These are phyloP conservation scores for Tremella mesenterica DNA, from an alignment of 768 basidiomycete genomes.

Conservation along the genomic window DNA sequence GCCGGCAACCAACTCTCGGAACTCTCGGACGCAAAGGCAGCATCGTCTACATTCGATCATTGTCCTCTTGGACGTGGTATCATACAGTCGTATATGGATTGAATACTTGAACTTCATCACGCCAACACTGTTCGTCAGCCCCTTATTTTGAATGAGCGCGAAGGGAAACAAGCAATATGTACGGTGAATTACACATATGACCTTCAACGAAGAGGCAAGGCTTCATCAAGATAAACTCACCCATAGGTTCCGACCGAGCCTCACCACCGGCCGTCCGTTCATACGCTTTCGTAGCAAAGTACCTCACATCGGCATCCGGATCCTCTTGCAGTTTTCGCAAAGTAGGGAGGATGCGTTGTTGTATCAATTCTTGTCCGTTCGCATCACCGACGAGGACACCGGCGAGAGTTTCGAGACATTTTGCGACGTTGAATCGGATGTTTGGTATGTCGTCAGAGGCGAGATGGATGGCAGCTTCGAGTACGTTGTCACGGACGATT, in stretches of 20 bases:
- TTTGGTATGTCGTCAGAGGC: slow-evolving; percentile 90
- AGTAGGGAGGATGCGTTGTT: slow-evolving; percentile 66
- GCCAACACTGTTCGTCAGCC: no score
- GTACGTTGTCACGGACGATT: slow-evolving; percentile 65
- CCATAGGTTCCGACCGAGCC: slow-evolving; percentile 23
- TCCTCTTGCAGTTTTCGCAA: slow-evolving; percentile 81
- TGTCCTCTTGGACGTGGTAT: no score
- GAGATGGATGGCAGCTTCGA: slow-evolving; percentile 71
- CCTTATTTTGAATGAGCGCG: no score
- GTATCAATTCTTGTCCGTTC: slow-evolving; percentile 68
- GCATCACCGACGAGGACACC: slow-evolving; percentile 53
- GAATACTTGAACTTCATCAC: no score
- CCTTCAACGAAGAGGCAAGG: no score
- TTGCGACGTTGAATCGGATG: slow-evolving; percentile 97
- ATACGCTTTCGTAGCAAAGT: slow-evolving; percentile 35
- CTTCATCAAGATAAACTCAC: slow-evolving; percentile 23
- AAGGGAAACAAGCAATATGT: no score
- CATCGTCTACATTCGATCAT: no score
- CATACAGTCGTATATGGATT: no score
- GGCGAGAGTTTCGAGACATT: slow-evolving; percentile 82
- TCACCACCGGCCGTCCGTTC: slow-evolving; percentile 33
- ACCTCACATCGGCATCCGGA: slow-evolving; percentile 79
- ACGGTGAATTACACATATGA: no score
- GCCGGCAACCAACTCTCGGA: no score
- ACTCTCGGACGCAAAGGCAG: no score